Percentiles rank a stretch among this genome's conserved stretches.
These are phyloP conservation scores for Onygenales sp. DNA, from an alignment of 2,329 filamentous ascomycete genomes.

Conservation along the genomic window DNA sequence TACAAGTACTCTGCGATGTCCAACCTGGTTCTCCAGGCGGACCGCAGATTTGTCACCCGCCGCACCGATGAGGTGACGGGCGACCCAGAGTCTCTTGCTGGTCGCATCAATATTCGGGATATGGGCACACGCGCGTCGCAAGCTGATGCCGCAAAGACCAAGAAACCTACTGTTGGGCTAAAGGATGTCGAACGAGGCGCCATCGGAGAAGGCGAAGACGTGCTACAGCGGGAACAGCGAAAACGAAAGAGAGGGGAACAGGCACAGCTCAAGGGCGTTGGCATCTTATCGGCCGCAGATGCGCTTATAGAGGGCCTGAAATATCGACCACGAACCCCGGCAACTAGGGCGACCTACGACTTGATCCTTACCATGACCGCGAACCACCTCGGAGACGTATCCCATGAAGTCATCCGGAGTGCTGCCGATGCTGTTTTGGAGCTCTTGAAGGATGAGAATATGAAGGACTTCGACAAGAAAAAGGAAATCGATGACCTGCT, in stretches of 20 bases:
- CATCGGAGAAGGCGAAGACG: slow-evolving; percentile 71
- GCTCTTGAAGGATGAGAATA: slow-evolving; percentile 83
- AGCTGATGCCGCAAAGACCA: slow-evolving; percentile 70
- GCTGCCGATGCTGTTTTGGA: slow-evolving; percentile 88
- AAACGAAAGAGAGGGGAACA: slow-evolving; percentile 73
- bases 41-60: slow-evolving; percentile 88
- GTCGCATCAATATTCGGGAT: slow-evolving; percentile 82
- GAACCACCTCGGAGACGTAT: slow-evolving; percentile 80
- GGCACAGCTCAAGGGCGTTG: slow-evolving; percentile 59
- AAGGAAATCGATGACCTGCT: slow-evolving; percentile 92
- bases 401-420: slow-evolving; percentile 83
- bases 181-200: slow-evolving; percentile 65
- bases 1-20: slow-evolving; percentile 99
- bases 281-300: slow-evolving; percentile 75
- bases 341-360: slow-evolving; percentile 87
- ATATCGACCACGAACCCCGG: slow-evolving; percentile 84
- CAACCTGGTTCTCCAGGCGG: slow-evolving; percentile 99
- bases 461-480: slow-evolving; percentile 98
- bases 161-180: slow-evolving; percentile 58
- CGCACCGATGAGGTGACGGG: slow-evolving; percentile 91
- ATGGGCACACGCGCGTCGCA: slow-evolving; percentile 82
- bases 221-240: slow-evolving; percentile 71
- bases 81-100: slow-evolving; percentile 93
- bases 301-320: slow-evolving; percentile 81
- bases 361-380: slow-evolving; percentile 87